phyloP scores from a whole-genome alignment of 1,284 basidiomycete genomes.

The Sporisorium scitamineum region DNA sequence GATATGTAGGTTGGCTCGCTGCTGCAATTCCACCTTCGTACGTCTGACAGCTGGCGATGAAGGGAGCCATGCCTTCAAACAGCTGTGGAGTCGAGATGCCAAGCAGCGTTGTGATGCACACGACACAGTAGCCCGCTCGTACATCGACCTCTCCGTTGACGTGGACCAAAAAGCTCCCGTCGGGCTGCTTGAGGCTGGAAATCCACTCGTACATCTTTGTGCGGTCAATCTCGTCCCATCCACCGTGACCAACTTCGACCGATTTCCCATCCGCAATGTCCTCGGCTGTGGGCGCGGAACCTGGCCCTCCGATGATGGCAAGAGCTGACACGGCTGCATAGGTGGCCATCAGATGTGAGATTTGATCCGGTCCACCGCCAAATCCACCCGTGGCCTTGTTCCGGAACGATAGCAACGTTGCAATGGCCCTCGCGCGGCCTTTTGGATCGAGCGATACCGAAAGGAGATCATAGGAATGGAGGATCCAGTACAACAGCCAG shows the following conservation, averaged over 20 bases:
- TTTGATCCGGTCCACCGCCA: conserved; percentile 88
- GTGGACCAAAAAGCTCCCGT: conserved; percentile 93
- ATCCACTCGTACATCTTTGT: conserved; percentile 86
- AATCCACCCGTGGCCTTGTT: conserved; percentile 78
- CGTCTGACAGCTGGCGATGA: conserved; percentile 84
- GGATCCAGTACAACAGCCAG: conserved; percentile 68
- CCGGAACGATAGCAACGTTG: conserved; percentile 67
- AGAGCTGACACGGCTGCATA: conserved; percentile 89
- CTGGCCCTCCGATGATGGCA: conserved; percentile 79
- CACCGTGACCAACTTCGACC: conserved; percentile 68
- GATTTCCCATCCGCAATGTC: conserved; percentile 72
- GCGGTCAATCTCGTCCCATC: conserved; percentile 70
- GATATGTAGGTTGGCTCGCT: conserved; percentile 78
- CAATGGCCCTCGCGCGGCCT: conserved; percentile 56
- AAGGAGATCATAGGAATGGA: conserved; percentile 63
- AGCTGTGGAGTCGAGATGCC: conserved; percentile 90
- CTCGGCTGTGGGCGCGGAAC: conserved; percentile 68
- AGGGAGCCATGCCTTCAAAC: conserved; percentile 73
- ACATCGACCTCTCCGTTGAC: conserved; percentile 92
- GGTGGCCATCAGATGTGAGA: conserved; percentile 87
- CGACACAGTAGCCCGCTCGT: conserved; percentile 81
- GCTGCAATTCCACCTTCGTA: conserved; percentile 97
- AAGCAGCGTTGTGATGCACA: conserved; percentile 78
- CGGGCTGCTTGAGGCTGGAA: conserved; percentile 89
- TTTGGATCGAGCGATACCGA: conserved; percentile 50